Evolutionary conservation across 192 early-diverging fungal genomes (phyloP).

Genomic region (Coemansia sp.): DNA sequence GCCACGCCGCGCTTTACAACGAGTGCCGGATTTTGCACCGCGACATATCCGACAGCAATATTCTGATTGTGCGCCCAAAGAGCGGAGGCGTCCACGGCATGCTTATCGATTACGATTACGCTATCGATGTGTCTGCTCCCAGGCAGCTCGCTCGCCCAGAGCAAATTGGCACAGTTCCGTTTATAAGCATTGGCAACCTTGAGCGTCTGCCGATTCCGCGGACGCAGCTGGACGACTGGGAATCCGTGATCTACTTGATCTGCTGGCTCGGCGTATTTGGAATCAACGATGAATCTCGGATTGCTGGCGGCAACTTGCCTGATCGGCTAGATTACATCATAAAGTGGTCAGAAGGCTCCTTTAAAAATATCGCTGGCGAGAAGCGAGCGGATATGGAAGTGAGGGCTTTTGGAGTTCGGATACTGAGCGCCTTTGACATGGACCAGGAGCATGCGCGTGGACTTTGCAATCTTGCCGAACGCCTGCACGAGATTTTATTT

Average conservation of each 20-base stretch:
- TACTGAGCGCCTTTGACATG: too few relatives aligned
- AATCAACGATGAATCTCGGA: neutral
- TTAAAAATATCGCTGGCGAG: too few relatives aligned
- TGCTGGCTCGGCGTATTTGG: conserved; percentile 21
- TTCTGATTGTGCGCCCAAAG: conserved; percentile 5
- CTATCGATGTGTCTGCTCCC: neutral
- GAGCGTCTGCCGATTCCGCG: neutral
- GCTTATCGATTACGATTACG: conserved; percentile 30
- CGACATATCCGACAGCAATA: conserved; percentile 24
- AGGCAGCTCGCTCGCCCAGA: neutral
- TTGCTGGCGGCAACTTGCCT: too few relatives aligned
- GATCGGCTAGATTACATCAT: too few relatives aligned
- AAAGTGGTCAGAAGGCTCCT: too few relatives aligned
- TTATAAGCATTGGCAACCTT: conserved; percentile 33
- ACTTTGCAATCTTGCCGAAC: too few relatives aligned
- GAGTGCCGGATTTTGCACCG: conserved; percentile 19
- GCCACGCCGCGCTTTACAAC: conserved; percentile 12
- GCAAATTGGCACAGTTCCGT: conserved; percentile 9
- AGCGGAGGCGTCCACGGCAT: conserved; percentile 1
- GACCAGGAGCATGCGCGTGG: too few relatives aligned
- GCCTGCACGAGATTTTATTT: too few relatives aligned
- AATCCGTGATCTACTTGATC: conserved; percentile 11
- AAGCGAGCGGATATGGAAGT: too few relatives aligned
- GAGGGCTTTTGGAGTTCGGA: too few relatives aligned
- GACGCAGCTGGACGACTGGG: conserved; percentile 17